Conservation (phyloP, 371 early-diverging fungal genomes). For the Mucor velutinosus region DNA sequence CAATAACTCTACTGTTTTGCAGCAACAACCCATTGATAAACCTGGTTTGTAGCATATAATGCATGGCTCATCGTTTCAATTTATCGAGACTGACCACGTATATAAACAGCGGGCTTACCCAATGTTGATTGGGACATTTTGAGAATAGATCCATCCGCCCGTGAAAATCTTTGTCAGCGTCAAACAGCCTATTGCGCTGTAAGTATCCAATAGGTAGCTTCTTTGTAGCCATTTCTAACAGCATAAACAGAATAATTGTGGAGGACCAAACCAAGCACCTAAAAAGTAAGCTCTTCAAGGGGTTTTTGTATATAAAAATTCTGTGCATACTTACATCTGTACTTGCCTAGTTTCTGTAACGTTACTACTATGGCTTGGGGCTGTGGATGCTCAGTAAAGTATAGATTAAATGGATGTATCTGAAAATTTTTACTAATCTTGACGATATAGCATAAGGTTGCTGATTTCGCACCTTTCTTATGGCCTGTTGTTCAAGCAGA, state of each 20-base stretch:
- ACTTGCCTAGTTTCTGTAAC: constrained; percentile 27
- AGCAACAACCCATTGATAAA: constrained; percentile 5
- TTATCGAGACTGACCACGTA: background rate
- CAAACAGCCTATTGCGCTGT: constrained; percentile 39
- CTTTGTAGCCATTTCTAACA: background rate
- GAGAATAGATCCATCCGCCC: constrained; percentile 23
- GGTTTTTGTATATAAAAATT: background rate
- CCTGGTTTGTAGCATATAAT: background rate
- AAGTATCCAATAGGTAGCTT: background rate
- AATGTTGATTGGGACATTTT: constrained; percentile 31
- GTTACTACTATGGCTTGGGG: constrained; percentile 47
- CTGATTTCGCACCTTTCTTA: constrained; percentile 21
- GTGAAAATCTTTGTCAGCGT: constrained; percentile 32
- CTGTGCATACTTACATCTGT: background rate
- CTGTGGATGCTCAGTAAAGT: constrained; percentile 38
- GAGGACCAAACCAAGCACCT: constrained; percentile 30
- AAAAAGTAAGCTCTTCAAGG: constrained; percentile 30
- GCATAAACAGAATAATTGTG: constrained; percentile 32
- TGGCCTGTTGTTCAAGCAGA: constrained; percentile 38
- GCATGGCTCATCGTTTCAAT: no score
- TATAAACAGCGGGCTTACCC: constrained; percentile 20
- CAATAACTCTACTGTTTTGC: background rate
- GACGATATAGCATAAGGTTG: constrained; percentile 12
- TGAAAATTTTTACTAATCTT: background rate
- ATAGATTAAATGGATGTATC: background rate